phyloP scores from a whole-genome alignment of 2,329 filamentous ascomycete species.

The Fusarium ramigenum region DNA sequence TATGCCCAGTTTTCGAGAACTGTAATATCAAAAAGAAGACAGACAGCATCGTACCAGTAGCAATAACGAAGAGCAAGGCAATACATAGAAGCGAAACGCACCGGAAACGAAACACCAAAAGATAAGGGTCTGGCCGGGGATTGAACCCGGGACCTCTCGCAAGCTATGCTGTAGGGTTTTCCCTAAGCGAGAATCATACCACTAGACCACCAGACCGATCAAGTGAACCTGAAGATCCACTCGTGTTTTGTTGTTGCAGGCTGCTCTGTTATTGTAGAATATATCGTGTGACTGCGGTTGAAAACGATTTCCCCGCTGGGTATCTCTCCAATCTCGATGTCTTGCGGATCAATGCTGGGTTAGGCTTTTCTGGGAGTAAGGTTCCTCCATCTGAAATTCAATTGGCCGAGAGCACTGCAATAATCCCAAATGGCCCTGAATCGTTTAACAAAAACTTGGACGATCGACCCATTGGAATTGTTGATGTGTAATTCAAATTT shows the following conservation, averaged over 20 bases:
- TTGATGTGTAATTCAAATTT: neutral
- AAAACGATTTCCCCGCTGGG: neutral
- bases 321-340: constrained; percentile 6
- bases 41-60: too few species aligned
- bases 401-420: neutral
- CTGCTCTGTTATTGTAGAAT: rapidly evolving
- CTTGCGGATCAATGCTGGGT: constrained; percentile 4
- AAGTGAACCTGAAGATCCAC: constrained; percentile 7
- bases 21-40: neutral
- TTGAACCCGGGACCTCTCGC: constrained; percentile 59
- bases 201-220: constrained; percentile 66
- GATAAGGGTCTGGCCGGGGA: constrained; percentile 55
- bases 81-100: neutral
- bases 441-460: neutral
- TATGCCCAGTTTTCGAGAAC: neutral
- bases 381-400: neutral
- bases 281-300: neutral
- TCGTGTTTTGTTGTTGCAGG: constrained; percentile 19
- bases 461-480: neutral
- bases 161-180: constrained; percentile 50
- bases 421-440: neutral
- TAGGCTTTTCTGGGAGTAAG: neutral
- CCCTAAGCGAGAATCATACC: constrained; percentile 79
- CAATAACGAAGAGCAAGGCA: neutral
- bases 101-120: constrained; percentile 29